phyloP scores from a whole-genome alignment of 176 grass and related monocot species.

The Bothriochloa decipiens region DNA sequence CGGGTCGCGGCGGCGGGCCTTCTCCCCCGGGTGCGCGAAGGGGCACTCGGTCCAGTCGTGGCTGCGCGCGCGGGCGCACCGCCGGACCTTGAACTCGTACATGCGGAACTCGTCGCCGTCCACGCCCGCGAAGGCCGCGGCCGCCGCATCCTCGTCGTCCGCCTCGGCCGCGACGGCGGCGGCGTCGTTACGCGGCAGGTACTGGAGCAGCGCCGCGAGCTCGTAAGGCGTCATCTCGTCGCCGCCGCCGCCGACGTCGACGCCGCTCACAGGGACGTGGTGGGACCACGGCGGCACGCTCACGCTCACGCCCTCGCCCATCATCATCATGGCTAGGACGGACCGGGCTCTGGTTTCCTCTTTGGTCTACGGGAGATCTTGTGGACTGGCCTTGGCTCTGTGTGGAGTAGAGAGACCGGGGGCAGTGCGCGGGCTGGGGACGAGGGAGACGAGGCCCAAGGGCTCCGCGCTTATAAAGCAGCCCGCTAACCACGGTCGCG shows the following conservation, averaged over 20 bases:
- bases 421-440: background rate
- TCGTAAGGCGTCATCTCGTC: constrained; percentile 63
- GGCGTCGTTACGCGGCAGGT: constrained; percentile 50
- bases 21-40: constrained; percentile 93
- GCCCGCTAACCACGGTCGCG: constrained; percentile 33
- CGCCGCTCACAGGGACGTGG: constrained; percentile 50
- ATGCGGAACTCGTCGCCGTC: constrained; percentile 97
- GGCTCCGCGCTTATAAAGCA: constrained; percentile 56
- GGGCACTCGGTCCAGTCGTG: constrained; percentile 99
- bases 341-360: too few species aligned
- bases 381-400: constrained; percentile 12
- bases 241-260: constrained; percentile 11
- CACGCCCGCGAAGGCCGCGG: constrained; percentile 33
- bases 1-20: constrained; percentile 85
- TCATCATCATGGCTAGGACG: constrained; percentile 58
- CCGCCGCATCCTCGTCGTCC: constrained; percentile 40
- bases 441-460: background rate
- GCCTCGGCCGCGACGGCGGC: background rate
- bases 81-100: constrained; percentile 98
- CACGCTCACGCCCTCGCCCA: constrained; percentile 59
- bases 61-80: constrained; percentile 69
- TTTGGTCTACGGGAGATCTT: background rate
- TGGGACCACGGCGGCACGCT: constrained; percentile 67
- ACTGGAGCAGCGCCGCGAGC: constrained; percentile 52
- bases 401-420: background rate